A percentile compares a stretch with the other conserved stretches of the same genome.
phyloP scores from a whole-genome alignment of 805 yeast species.

The Lipomyces orientalis region DNA sequence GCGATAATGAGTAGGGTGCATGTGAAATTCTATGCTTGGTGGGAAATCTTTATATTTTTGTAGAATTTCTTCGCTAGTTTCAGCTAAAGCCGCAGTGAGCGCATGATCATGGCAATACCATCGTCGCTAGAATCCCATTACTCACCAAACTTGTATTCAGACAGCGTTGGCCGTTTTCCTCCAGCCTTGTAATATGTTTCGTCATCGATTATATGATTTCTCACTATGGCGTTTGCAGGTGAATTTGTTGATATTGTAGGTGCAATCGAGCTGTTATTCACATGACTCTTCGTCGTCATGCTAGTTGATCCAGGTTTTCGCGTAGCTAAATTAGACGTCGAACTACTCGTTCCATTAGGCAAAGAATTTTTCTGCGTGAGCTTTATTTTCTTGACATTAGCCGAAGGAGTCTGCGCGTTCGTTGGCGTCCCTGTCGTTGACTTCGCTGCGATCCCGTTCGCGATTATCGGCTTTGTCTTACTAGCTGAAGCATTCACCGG shows the following conservation, averaged over 20 bases:
- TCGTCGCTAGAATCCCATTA: not conserved
- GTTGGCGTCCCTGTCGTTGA: constrained; percentile 4
- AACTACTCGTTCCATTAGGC: not conserved
- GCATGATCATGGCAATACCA: not conserved
- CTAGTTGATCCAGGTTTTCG: constrained; percentile 14
- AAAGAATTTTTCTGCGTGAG: constrained; percentile 26
- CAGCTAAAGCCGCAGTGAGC: constrained; percentile 48
- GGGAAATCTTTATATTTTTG: constrained; percentile 77
- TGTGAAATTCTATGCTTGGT: constrained; percentile 85
- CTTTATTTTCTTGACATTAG: constrained; percentile 31
- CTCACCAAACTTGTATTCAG: constrained; percentile 30
- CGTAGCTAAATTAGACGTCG: constrained; percentile 7
- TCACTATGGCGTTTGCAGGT: constrained; percentile 4
- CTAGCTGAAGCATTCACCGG: constrained; percentile 4
- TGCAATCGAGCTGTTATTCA: constrained; percentile 15
- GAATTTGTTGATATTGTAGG: constrained; percentile 12
- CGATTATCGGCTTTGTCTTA: constrained; percentile 15
- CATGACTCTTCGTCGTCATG: constrained; percentile 22
- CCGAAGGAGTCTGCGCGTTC: not conserved
- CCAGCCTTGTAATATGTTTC: constrained; percentile 16
- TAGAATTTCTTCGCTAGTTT: constrained; percentile 72
- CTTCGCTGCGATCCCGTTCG: constrained; percentile 2
- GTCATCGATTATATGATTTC: constrained; percentile 17
- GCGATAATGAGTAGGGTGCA: constrained; percentile 87
- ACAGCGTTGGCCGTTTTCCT: constrained; percentile 14